A percentile compares a stretch with the other conserved stretches of the same genome.
phyloP scores from a whole-genome alignment of 1,139 yeast species.

The Taphrina deformans region DNA sequence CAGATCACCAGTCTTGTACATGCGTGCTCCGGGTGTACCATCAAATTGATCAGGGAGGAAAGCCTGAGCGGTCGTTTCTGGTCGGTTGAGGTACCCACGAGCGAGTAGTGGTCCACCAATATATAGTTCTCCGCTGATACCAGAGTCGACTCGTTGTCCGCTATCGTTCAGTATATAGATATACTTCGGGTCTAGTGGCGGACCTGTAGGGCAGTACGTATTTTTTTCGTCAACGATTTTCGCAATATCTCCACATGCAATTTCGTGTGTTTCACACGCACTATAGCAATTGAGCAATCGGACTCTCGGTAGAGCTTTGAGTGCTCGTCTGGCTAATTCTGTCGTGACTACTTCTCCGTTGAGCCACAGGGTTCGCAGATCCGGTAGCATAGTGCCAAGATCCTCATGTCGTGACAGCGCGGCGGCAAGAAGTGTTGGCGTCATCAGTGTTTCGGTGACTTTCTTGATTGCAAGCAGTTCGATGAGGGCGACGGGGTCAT shows the following conservation, averaged over 20 bases:
- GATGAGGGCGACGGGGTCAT: constrained; percentile 10
- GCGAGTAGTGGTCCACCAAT: constrained; percentile 40
- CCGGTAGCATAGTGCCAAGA: constrained; percentile 2
- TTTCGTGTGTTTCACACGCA: constrained; percentile 25
- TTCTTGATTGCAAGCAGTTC: constrained; percentile 3
- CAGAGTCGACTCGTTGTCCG: constrained; percentile 3
- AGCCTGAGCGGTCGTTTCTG: constrained; percentile 37
- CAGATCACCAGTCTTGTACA: constrained; percentile 41
- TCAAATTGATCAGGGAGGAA: constrained; percentile 33
- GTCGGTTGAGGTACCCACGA: constrained; percentile 39
- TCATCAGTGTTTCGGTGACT: constrained; percentile 23
- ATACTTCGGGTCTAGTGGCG: constrained; percentile 20
- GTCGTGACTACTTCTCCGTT: constrained; percentile 29
- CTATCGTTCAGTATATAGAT: constrained; percentile 12
- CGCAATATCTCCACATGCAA: constrained; percentile 27
- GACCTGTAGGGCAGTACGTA: constrained; percentile 12
- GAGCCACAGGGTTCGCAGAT: constrained; percentile 17
- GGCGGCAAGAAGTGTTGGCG: constrained; percentile 18
- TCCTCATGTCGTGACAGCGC: constrained; percentile 1
- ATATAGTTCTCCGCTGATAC: constrained; percentile 39
- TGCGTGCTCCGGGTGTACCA: constrained; percentile 33
- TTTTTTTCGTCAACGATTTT: constrained; percentile 4
- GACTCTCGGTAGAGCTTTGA: constrained; percentile 16
- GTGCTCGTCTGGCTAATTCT: constrained; percentile 8
- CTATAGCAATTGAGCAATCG: constrained; percentile 23